phyloP scores from a whole-genome alignment of 2,329 filamentous ascomycete species.

The Sporothrix curviconia region DNA sequence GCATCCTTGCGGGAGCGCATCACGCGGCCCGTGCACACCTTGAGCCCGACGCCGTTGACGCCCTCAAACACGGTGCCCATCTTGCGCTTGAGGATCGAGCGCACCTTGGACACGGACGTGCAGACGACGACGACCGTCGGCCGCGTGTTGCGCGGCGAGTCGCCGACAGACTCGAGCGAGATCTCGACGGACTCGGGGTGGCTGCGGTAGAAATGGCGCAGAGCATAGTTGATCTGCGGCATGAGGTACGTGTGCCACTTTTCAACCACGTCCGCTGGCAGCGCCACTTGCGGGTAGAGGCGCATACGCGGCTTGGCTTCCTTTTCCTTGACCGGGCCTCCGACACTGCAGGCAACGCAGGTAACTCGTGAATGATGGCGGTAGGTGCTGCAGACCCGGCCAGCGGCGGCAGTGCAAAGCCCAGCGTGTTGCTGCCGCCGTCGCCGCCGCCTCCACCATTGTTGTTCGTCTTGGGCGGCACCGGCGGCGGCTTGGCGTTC shows the following conservation, averaged over 20 bases:
- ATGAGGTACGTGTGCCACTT: constrained; percentile 67
- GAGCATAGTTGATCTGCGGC: constrained; percentile 64
- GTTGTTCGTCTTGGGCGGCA: constrained; percentile 16
- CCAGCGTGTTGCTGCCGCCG: background rate
- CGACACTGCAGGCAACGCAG: too few species aligned
- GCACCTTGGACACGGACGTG: constrained; percentile 66
- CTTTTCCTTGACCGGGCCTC: too few species aligned
- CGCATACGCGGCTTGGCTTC: constrained; percentile 43
- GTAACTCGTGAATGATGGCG: too few species aligned
- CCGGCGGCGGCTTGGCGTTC: constrained; percentile 5
- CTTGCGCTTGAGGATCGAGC: constrained; percentile 62
- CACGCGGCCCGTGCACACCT: constrained; percentile 26
- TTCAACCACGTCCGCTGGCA: constrained; percentile 56
- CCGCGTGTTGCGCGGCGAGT: constrained; percentile 56
- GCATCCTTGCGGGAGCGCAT: constrained; percentile 17
- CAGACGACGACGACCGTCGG: constrained; percentile 74
- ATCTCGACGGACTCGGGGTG: constrained; percentile 73
- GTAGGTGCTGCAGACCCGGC: background rate
- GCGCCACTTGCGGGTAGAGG: constrained; percentile 52
- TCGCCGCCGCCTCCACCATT: too few species aligned
- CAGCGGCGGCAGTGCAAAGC: background rate
- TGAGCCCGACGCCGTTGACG: constrained; percentile 33
- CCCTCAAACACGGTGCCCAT: constrained; percentile 60
- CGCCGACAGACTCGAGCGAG: constrained; percentile 67
- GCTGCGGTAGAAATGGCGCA: constrained; percentile 65